phyloP scores from a whole-genome alignment of 148 eudicot genomes.

The Persicaria maculosa region DNA sequence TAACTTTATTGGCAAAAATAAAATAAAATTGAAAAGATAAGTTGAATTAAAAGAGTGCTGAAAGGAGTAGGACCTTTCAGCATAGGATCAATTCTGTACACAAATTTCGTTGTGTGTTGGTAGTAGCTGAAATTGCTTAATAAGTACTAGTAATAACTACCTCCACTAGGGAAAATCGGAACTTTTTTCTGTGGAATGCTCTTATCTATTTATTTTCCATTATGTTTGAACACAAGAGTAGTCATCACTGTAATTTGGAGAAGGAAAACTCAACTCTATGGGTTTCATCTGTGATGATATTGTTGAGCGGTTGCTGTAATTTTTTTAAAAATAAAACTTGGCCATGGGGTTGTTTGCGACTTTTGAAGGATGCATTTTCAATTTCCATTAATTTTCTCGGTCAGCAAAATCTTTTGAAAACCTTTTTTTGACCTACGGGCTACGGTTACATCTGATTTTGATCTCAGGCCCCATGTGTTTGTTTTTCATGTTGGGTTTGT shows the following conservation, averaged over 20 bases:
- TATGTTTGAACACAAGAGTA: background rate
- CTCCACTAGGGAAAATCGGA: background rate
- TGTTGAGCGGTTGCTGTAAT: no score
- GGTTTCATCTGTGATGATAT: no score
- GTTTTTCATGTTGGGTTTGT: background rate
- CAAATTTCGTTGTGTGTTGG: background rate
- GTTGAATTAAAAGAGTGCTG: background rate
- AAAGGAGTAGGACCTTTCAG: no score
- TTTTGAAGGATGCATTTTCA: no score
- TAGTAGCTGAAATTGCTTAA: no score
- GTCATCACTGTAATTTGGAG: background rate
- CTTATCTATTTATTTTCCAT: background rate
- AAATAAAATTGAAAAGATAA: background rate
- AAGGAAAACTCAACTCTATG: background rate
- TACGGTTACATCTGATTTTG: background rate
- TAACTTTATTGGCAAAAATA: background rate
- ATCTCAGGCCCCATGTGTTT: background rate
- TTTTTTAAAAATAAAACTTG: no score
- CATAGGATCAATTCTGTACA: background rate
- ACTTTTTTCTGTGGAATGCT: background rate
- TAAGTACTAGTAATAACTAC: no score
- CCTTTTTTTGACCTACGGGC: background rate
- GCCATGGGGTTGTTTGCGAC: no score
- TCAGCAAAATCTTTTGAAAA: background rate
- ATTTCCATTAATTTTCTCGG: background rate